These are phyloP conservation scores for Microbotryum violaceum DNA, from an alignment of 1,284 basidiomycete species.

Conservation along the genomic window DNA sequence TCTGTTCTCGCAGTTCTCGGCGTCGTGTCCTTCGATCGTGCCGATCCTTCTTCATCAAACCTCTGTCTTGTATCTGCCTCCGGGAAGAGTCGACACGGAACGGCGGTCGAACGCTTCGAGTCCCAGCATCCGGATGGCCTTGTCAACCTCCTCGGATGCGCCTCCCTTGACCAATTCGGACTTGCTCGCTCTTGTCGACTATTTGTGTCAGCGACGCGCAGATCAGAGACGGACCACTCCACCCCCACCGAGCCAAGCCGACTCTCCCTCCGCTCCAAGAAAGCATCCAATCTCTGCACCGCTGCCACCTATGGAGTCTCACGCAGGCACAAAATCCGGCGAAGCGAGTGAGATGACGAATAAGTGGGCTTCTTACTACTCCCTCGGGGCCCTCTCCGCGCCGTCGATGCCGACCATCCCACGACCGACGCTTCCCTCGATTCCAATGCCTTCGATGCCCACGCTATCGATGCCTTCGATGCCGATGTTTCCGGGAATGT, in stretches of 20 bases:
- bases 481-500: background rate
- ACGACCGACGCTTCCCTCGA: background rate
- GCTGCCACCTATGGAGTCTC: too few relatives aligned
- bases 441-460: background rate
- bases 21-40: conserved; percentile 7
- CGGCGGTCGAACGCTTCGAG: background rate
- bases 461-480: conserved; percentile 4
- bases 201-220: background rate
- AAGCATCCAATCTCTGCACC: background rate
- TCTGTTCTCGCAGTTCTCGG: conserved; percentile 21
- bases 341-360: background rate
- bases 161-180: conserved; percentile 2
- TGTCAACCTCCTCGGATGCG: background rate
- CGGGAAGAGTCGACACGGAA: background rate
- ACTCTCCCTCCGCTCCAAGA: too few relatives aligned
- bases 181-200: conserved; percentile 14
- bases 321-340: background rate
- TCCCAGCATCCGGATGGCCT: background rate
- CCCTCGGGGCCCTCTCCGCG: background rate
- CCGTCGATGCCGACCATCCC: background rate
- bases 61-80: conserved; percentile 8
- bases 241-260: background rate
- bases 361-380: background rate
- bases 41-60: conserved; percentile 19
- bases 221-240: background rate